Percentiles rank a stretch among this genome's conserved stretches.
Evolutionary conservation across 1,284 basidiomycete genomes (phyloP).

Genomic region (Ganoderma boninense): DNA sequence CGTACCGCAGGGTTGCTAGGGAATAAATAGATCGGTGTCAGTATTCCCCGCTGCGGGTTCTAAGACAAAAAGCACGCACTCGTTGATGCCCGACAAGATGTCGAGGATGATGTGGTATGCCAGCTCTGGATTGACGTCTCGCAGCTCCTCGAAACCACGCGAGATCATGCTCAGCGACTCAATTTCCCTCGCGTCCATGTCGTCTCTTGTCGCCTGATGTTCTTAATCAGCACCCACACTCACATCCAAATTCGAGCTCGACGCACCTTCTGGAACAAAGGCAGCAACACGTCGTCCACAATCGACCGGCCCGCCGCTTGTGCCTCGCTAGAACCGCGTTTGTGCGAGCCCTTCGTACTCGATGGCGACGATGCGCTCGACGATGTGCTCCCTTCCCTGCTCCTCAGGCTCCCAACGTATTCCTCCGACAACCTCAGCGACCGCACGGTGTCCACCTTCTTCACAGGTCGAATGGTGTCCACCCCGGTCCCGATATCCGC

Average conservation of each 20-base stretch:
- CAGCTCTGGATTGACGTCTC: constrained; percentile 81
- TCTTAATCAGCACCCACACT: constrained; percentile 26
- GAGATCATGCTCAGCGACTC: constrained; percentile 91
- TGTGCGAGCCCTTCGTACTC: constrained; percentile 46
- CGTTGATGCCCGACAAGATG: constrained; percentile 89
- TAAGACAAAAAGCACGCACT: constrained; percentile 59
- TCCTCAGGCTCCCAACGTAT: constrained; percentile 76
- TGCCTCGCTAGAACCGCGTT: constrained; percentile 60
- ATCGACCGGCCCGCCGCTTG: constrained; percentile 75
- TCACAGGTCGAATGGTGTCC: constrained; percentile 91
- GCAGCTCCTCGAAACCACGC: constrained; percentile 87
- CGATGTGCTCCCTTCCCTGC: constrained; percentile 58
- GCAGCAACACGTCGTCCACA: constrained; percentile 84
- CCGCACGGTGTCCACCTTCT: constrained; percentile 85
- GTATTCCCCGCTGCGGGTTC: neutral
- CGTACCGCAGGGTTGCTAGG: constrained; percentile 75
- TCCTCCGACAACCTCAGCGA: constrained; percentile 84
- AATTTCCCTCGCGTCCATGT: constrained; percentile 88
- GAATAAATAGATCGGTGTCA: constrained; percentile 28
- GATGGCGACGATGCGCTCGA: constrained; percentile 54
- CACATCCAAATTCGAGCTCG: neutral
- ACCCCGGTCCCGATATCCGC: constrained; percentile 87
- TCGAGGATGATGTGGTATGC: constrained; percentile 90
- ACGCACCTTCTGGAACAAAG: constrained; percentile 76
- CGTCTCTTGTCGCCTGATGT: constrained; percentile 76